Conservation (phyloP, 2,329 filamentous ascomycete species). For the Drechslerella coelobrocha region DNA sequence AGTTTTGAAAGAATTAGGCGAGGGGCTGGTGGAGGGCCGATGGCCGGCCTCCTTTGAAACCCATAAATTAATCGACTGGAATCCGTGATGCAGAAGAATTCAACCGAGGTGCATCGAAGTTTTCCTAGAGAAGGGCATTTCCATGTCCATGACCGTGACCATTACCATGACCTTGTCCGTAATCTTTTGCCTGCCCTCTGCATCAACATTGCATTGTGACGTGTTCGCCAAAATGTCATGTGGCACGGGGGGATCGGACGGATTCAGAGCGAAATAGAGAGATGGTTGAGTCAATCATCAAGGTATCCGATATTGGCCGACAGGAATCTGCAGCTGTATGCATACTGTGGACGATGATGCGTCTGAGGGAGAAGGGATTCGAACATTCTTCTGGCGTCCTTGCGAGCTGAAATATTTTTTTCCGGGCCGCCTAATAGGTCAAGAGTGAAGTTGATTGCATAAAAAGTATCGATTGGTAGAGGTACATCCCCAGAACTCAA, state of each 20-base stretch:
- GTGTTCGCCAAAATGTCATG: constrained; percentile 44
- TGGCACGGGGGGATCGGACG: constrained; percentile 27
- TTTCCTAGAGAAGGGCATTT: background rate
- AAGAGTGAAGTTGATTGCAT: constrained; percentile 7
- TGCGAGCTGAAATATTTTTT: constrained; percentile 28
- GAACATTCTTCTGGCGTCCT: constrained; percentile 4
- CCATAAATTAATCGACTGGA: background rate
- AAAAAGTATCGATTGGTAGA: constrained; percentile 38
- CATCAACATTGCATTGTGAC: constrained; percentile 35
- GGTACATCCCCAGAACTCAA: constrained; percentile 28
- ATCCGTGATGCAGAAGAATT: background rate
- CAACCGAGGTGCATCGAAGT: background rate
- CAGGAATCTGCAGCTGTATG: constrained; percentile 30
- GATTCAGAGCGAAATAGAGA: constrained; percentile 16
- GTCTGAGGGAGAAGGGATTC: constrained; percentile 37
- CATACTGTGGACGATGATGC: constrained; percentile 24
- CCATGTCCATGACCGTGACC: background rate
- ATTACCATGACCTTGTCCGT: too few species aligned
- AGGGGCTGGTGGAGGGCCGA: background rate
- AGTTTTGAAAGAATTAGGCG: background rate
- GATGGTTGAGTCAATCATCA: constrained; percentile 2
- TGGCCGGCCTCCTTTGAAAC: background rate
- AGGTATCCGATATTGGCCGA: constrained; percentile 13
- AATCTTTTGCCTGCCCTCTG: constrained; percentile 21
- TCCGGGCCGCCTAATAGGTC: constrained; percentile 22